Evolutionary conservation across 2,329 filamentous ascomycete genomes (phyloP).

Genomic region (Cordyceps fumosorosea): DNA sequence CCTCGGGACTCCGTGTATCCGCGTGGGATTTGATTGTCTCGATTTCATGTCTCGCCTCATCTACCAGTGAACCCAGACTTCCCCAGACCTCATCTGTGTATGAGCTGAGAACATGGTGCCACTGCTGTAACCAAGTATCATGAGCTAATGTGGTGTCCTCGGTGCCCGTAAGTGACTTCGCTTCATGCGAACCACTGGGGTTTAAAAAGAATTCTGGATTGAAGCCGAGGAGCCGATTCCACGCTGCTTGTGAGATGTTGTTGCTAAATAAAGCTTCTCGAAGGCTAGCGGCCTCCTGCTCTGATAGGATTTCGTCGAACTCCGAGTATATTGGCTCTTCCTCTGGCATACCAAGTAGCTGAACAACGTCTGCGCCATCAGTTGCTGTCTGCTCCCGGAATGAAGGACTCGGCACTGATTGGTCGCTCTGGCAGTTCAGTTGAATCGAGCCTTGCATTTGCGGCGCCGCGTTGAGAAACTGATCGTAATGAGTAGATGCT

Average conservation of each 20-base stretch:
- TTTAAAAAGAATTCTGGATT: constrained; percentile 36
- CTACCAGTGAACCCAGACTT: constrained; percentile 48
- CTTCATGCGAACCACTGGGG: constrained; percentile 17
- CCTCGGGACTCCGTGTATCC: constrained; percentile 13
- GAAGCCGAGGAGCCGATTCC: constrained; percentile 46
- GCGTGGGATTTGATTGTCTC: constrained; percentile 26
- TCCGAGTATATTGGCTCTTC: neutral
- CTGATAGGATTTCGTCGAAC: neutral
- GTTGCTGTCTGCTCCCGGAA: constrained; percentile 11
- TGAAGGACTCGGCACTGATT: neutral
- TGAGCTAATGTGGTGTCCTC: constrained; percentile 32
- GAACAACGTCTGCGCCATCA: constrained; percentile 16
- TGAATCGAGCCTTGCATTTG: neutral
- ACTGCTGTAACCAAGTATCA: constrained; percentile 45
- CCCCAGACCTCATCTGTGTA: constrained; percentile 67
- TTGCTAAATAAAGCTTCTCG: neutral
- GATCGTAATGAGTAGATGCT: neutral
- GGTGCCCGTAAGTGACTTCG: constrained; percentile 31
- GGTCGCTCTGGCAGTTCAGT: neutral
- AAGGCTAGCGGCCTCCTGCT: constrained; percentile 9
- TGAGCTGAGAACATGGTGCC: constrained; percentile 47
- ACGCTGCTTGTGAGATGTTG: constrained; percentile 18
- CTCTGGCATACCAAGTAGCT: constrained; percentile 14
- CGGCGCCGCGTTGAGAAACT: neutral
- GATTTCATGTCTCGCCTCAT: constrained; percentile 51